These are phyloP conservation scores for Corchorus capsularis DNA, from an alignment of 345 rosid species.

Conservation along the genomic window DNA sequence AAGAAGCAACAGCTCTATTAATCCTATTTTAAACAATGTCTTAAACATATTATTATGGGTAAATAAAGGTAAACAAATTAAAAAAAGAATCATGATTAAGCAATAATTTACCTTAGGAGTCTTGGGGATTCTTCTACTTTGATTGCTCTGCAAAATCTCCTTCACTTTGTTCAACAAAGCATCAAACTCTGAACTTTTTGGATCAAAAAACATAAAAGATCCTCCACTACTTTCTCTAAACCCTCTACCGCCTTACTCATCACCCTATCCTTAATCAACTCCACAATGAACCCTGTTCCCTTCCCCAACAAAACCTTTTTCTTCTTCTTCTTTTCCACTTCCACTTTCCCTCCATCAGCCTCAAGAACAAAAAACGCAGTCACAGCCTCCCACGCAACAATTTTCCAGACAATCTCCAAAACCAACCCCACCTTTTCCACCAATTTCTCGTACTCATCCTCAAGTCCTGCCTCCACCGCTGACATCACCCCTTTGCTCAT, in stretches of 20 bases:
- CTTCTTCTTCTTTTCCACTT: slow-evolving; percentile 59
- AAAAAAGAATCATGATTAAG: background rate
- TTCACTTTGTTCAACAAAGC: slow-evolving; percentile 52
- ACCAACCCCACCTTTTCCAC: slow-evolving; percentile 49
- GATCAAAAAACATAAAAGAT: slow-evolving; percentile 51
- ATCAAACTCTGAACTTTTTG: slow-evolving; percentile 50
- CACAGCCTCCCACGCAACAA: slow-evolving; percentile 78
- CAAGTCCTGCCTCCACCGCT: slow-evolving; percentile 38
- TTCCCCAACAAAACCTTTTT: slow-evolving; percentile 74
- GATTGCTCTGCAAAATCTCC: slow-evolving; percentile 85
- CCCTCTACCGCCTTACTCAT: slow-evolving; percentile 33
- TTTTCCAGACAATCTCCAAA: slow-evolving; percentile 56
- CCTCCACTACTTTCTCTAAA: slow-evolving; percentile 48
- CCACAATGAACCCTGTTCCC: slow-evolving; percentile 64
- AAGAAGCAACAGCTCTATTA: background rate
- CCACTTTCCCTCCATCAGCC: slow-evolving; percentile 42
- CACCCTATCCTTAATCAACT: slow-evolving; percentile 64
- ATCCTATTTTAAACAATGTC: slow-evolving; percentile 10
- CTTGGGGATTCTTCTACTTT: slow-evolving; percentile 91
- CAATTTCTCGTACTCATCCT: slow-evolving; percentile 47
- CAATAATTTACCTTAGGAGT: slow-evolving; percentile 78
- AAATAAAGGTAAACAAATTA: background rate
- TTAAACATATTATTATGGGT: background rate
- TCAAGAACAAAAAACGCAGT: slow-evolving; percentile 63
- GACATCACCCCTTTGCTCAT: slow-evolving; percentile 34